Evolutionary conservation across 331 rosid genomes (phyloP).

Genomic region (Cydonia oblonga): DNA sequence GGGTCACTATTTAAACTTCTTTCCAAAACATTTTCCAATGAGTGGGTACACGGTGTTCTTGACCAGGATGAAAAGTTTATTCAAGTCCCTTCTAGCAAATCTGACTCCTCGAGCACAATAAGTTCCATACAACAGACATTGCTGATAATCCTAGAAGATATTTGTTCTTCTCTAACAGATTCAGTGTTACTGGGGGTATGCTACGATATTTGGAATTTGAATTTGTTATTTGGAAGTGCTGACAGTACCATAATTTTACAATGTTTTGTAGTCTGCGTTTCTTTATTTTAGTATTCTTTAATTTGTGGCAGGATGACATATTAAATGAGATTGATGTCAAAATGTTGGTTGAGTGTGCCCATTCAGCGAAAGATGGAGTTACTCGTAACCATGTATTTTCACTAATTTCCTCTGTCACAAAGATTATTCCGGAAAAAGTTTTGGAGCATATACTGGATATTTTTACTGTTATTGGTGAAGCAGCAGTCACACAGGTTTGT

Average conservation of each 20-base stretch:
- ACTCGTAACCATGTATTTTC: constrained; percentile 73
- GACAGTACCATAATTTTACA: neutral
- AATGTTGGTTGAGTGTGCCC: constrained; percentile 59
- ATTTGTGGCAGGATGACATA: constrained; percentile 36
- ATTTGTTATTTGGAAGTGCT: neutral
- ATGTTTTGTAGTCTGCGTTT: neutral
- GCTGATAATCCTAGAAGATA: constrained; percentile 65
- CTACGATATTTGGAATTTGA: constrained; percentile 1
- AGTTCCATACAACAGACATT: constrained; percentile 65
- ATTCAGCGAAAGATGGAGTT: constrained; percentile 30
- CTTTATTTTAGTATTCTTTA: neutral
- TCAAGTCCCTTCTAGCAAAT: constrained; percentile 18
- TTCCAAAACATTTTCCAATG: constrained; percentile 36
- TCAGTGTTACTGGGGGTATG: constrained; percentile 28
- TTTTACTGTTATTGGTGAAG: constrained; percentile 56
- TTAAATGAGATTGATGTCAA: constrained; percentile 32
- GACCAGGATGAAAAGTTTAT: constrained; percentile 17
- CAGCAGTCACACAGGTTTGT: constrained; percentile 74
- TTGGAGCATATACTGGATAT: constrained; percentile 56
- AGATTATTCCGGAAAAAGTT: constrained; percentile 48
- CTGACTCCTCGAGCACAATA: constrained; percentile 22
- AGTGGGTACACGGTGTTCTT: constrained; percentile 33
- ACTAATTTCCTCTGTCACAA: constrained; percentile 49
- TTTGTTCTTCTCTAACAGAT: constrained; percentile 35
- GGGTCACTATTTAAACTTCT: constrained; percentile 60